Evolutionary conservation across 1,284 basidiomycete species (phyloP).

Genomic region (Stygiomarasmius scandens): DNA sequence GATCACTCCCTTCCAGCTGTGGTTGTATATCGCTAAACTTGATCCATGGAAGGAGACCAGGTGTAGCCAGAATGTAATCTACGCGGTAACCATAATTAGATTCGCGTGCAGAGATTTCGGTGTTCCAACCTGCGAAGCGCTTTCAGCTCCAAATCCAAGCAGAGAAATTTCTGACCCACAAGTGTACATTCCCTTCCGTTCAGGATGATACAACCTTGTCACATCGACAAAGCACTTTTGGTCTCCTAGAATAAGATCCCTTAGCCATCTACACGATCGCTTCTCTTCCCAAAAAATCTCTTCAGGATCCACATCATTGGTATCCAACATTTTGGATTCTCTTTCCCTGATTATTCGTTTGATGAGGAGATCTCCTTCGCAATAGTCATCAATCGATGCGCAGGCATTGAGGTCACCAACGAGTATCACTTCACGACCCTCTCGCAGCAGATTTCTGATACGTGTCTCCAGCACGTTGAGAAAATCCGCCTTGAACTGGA

Average conservation of each 20-base stretch:
- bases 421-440: conserved; percentile 83
- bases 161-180: conserved; percentile 46
- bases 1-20: conserved; percentile 89
- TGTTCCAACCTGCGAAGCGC: conserved; percentile 98
- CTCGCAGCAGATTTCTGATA: conserved; percentile 62
- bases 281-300: conserved; percentile 72
- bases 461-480: conserved; percentile 78
- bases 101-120: conserved; percentile 86
- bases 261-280: conserved; percentile 79
- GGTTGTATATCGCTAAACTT: conserved; percentile 88
- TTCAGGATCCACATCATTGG: conserved; percentile 46
- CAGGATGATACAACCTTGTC: conserved; percentile 78
- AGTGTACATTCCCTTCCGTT: conserved; percentile 69
- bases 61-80: conserved; percentile 90
- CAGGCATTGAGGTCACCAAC: conserved; percentile 93
- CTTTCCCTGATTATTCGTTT: conserved; percentile 39
- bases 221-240: conserved; percentile 84
- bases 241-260: conserved; percentile 70
- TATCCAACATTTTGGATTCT: conserved; percentile 12
- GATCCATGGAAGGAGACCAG: conserved; percentile 88
- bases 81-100: conserved; percentile 95
- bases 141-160: too few relatives aligned
- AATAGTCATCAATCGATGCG: conserved; percentile 86
- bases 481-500: conserved; percentile 91
- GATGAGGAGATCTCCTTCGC: conserved; percentile 74